A percentile compares a stretch with the other conserved stretches of the same genome.
These are phyloP conservation scores for Balakata baccata DNA, from an alignment of 345 rosid genomes.

Conservation along the genomic window DNA sequence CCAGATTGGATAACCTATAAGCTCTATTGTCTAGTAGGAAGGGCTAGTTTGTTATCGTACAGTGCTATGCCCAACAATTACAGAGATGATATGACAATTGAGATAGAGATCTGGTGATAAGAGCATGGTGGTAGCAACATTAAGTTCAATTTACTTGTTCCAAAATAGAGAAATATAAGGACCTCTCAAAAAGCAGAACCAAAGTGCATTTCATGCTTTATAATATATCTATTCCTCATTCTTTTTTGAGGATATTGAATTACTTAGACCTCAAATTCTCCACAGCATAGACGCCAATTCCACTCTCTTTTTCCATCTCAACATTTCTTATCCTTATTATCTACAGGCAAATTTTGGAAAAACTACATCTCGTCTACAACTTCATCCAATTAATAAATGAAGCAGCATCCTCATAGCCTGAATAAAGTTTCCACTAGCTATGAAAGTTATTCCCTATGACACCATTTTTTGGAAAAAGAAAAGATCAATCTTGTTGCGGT, in stretches of 20 bases:
- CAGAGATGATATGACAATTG: background rate
- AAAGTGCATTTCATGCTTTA: background rate
- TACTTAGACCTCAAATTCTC: background rate
- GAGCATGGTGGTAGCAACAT: background rate
- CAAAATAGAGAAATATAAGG: background rate
- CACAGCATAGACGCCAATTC: background rate
- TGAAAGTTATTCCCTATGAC: too few relatives aligned
- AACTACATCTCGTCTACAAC: background rate
- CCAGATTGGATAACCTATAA: background rate
- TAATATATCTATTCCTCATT: background rate
- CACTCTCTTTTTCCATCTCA: background rate
- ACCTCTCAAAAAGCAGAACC: background rate
- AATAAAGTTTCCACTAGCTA: background rate
- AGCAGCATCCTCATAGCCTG: background rate
- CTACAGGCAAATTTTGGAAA: background rate
- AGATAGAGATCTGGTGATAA: background rate
- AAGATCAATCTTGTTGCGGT: background rate
- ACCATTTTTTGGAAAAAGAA: background rate
- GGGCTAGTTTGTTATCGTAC: background rate
- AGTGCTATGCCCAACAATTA: background rate
- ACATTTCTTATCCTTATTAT: background rate
- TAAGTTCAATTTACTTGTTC: background rate
- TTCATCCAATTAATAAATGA: background rate
- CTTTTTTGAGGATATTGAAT: background rate
- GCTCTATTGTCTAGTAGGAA: background rate